Percentiles rank a stretch among this genome's conserved stretches.
Evolutionary conservation across 2,329 filamentous ascomycete species (phyloP).

Genomic region (Talaromyces rugulosus): DNA sequence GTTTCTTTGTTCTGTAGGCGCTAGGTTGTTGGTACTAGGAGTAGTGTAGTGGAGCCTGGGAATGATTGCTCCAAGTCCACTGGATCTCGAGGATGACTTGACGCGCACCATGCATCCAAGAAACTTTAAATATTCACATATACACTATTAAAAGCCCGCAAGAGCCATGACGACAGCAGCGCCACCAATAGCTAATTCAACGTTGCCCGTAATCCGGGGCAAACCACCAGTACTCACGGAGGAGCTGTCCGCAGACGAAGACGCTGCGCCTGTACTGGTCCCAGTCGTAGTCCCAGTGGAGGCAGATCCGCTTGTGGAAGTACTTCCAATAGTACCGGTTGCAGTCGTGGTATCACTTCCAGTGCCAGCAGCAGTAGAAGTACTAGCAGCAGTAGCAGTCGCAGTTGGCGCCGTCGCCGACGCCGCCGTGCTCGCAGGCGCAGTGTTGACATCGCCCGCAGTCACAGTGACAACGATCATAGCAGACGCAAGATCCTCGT

Average conservation of each 20-base stretch:
- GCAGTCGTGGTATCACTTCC: neutral
- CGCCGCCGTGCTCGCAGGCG: neutral
- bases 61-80: too few species aligned
- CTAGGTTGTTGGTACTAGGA: too few species aligned
- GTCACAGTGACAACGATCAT: slow-evolving; percentile 2
- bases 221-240: slow-evolving; percentile 10
- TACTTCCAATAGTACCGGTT: neutral
- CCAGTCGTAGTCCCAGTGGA: neutral
- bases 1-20: too few species aligned
- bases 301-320: neutral
- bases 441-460: neutral
- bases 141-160: slow-evolving; percentile 5
- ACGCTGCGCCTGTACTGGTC: slow-evolving; percentile 1
- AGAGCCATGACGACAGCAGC: slow-evolving; percentile 13
- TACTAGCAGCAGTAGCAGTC: neutral
- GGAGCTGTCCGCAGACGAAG: slow-evolving; percentile 2
- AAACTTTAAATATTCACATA: too few species aligned
- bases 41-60: too few species aligned
- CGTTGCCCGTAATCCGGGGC: slow-evolving; percentile 12
- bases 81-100: too few species aligned
- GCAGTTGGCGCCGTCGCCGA: slow-evolving; percentile 7
- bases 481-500: neutral
- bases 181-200: slow-evolving; percentile 13
- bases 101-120: too few species aligned
- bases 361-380: too few species aligned